Base-by-base conservation (phyloP, 129 eudicot genomes). In the Artemisia argyi region DNA sequence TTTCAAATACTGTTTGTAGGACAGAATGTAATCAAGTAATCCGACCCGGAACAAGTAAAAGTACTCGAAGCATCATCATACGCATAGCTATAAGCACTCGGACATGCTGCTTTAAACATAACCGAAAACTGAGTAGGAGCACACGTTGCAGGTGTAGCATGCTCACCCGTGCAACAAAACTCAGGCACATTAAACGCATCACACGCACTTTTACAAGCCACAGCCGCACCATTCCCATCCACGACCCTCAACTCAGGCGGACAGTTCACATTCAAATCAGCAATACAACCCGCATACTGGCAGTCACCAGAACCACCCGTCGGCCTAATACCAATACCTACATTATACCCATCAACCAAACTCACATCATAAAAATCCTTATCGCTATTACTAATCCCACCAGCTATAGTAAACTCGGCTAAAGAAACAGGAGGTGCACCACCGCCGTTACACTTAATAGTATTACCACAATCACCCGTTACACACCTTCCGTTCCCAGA, bases 171-270 rank as follows among this genome's bases (percentile, higher is more conserved):
- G 78, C 97, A 91, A 65, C 97, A 91, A 26, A 63, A 91, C 77
- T 85, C 88, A 17, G 97, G 78, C 56, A 74, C 74, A 7, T 85
- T 82, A 48, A 91, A 87, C 7, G 88, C 89, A 48, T 77, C 85
- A 49, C 97, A 91, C 35, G 95, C 97, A 69, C 97, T 91, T 82
- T 74, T 79, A 59, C 97, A 87, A 30, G 97, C 97, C 68, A 90
- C 89, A 47, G 83, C 93, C 18, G 19, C 44, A 9, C 88, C 88
- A 32, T 60, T 56, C 7, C 69, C 35, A 18, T 83, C 85, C 1
- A 60, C 77, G 42, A 85, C 84, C 61, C 74, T 84, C 28, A 91
- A 63, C 77, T 87, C 97, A 5, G 66, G 18, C 16, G 92, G 91
- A 48, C 95, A 88, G 18, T 76, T 80, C 6, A 48, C 78, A 30